A percentile compares a stretch with the other conserved stretches of the same genome.
Evolutionary conservation across 768 basidiomycete genomes (phyloP).

Genomic region (Austroboletus eburneus): DNA sequence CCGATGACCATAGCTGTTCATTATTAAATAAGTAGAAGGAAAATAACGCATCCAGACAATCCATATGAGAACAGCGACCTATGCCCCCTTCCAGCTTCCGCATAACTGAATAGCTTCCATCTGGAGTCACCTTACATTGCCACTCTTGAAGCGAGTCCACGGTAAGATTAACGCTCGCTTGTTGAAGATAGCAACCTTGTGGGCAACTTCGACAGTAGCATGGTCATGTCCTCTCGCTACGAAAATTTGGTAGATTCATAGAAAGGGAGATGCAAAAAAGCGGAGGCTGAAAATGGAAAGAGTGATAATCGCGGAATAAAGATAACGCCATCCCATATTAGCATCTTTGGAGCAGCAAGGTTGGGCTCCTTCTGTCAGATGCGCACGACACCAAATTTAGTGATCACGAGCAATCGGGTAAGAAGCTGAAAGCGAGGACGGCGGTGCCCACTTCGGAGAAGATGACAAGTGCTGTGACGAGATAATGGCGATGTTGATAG

Average conservation of each 20-base stretch:
- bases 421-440: slow-evolving; percentile 7
- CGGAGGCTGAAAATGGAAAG: slow-evolving; percentile 8
- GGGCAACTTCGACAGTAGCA: slow-evolving; percentile 13
- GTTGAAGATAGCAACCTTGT: slow-evolving; percentile 13
- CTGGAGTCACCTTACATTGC: slow-evolving; percentile 4
- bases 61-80: slow-evolving; percentile 10
- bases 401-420: slow-evolving; percentile 15
- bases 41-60: slow-evolving; percentile 9
- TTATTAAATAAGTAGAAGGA: neutral
- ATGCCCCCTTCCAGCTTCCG: slow-evolving; percentile 9
- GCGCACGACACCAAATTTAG: slow-evolving; percentile 9
- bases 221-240: slow-evolving; percentile 10
- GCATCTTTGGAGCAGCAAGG: slow-evolving; percentile 14
- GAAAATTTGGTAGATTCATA: slow-evolving; percentile 14
- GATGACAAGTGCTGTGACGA: slow-evolving; percentile 10
- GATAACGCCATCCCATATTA: slow-evolving; percentile 22
- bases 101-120: slow-evolving; percentile 10
- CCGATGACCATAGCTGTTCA: neutral
- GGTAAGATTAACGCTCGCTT: slow-evolving; percentile 7
- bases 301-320: slow-evolving; percentile 10
- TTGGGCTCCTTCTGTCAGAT: slow-evolving; percentile 3
- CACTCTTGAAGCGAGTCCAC: slow-evolving; percentile 10
- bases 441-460: neutral
- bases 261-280: slow-evolving; percentile 15
- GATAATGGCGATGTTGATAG: no score